A percentile compares a stretch with the other conserved stretches of the same genome.
Evolutionary conservation across 805 yeast species (phyloP).

Genomic region (Lipomyces starkeyi): DNA sequence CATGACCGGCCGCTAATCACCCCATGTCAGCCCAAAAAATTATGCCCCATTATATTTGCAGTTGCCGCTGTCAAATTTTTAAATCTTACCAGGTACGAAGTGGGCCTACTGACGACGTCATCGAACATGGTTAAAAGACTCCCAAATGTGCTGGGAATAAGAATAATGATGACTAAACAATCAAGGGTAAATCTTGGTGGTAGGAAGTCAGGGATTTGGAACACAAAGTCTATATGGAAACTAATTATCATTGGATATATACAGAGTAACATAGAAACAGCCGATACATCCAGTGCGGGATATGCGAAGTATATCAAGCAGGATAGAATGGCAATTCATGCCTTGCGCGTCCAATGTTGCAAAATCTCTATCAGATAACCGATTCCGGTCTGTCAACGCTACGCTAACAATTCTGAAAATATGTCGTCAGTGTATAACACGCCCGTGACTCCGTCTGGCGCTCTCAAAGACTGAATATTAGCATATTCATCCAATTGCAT

Average conservation of each 20-base stretch:
- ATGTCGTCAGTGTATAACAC: constrained; percentile 3
- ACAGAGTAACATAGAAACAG: background rate
- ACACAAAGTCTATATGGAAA: background rate
- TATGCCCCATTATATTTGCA: too few relatives aligned
- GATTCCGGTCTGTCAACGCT: too few relatives aligned
- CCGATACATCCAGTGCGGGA: background rate
- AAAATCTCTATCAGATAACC: too few relatives aligned
- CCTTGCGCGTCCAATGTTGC: background rate
- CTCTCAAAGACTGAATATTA: background rate
- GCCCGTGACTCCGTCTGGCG: background rate
- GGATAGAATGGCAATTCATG: background rate
- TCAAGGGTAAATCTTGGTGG: background rate
- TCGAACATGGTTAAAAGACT: background rate
- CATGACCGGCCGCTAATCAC: too few relatives aligned
- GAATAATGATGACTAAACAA: too few relatives aligned
- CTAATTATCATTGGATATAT: background rate
- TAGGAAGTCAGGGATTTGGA: background rate
- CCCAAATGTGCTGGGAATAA: too few relatives aligned
- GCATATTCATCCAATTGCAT: background rate
- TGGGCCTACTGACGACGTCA: background rate
- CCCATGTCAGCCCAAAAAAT: too few relatives aligned
- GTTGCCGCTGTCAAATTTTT: too few relatives aligned
- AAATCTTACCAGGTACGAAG: background rate
- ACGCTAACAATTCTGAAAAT: background rate
- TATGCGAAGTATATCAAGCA: background rate